Evolutionary conservation across 306 rosid species (phyloP), one percentile per base, ranked within the genome.

Genomic region (Prosopis cineraria): DNA sequence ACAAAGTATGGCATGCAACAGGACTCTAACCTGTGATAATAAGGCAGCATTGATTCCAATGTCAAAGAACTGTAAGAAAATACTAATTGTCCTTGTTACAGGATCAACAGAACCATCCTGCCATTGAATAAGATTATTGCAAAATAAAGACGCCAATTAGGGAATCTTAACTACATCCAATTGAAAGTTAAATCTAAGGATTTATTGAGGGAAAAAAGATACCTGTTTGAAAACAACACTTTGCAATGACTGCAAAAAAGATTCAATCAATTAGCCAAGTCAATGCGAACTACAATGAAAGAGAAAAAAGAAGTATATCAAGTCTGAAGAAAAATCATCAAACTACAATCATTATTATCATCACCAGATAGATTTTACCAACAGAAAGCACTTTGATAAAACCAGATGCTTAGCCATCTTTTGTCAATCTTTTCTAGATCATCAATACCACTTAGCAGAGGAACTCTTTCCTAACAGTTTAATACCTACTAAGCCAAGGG

Each of bases 201-300:
- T 74, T 70, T 19, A 33, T 25, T 20, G 48, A 64, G 73, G 37
- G 78, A 53, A 60, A 44, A 78, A 67, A 62, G 29, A 43, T 90
- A 92, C 98, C 98, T 95, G 97, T 87, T 95, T 92, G 90, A 95
- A 92, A 82, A 92, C 97, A 75, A 95, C 98, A 85, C 98, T 95
- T 85, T 95, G 98, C 80, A 95, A 83, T 75, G 98, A 95, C 98
- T 95, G 97, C 92, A 88, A 71, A 85, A 68, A 5, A 83, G 52
- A 83, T 62, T 24, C 74, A 45, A 81, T 31, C 73, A 81, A 76
- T 92, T 83, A 92, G 91, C 60, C 65, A 88, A 39, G 71, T 66
- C 33, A 65, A n/a, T 45, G 63, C 75, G 63, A 79, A 59, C 68
- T 36, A 73, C 45, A 56, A 74, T 27, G 58, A 45, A 68, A 55